Percentiles rank a stretch among this genome's conserved stretches.
Conservation (phyloP, 768 basidiomycete species). For the Termitomyces sp. region DNA sequence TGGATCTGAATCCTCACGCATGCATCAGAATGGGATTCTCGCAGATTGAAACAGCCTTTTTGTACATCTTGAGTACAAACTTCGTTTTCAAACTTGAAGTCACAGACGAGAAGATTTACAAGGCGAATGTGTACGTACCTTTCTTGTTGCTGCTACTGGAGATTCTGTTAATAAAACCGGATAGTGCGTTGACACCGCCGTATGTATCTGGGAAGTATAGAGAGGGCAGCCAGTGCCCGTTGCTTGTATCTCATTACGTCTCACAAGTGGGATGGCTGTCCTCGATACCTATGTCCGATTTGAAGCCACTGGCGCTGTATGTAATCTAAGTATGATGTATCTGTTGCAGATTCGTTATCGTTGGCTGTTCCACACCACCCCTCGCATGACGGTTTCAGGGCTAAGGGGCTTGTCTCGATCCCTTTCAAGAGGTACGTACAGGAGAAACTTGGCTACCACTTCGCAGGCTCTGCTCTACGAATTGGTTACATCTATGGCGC, state of each 20-base stretch:
- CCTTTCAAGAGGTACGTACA: too few relatives aligned
- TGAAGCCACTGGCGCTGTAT: too few relatives aligned
- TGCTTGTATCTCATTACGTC: conserved; percentile 41
- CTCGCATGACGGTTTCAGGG: background rate
- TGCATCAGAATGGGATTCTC: conserved; percentile 84
- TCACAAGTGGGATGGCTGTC: too few relatives aligned
- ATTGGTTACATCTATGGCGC: background rate
- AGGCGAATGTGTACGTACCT: conserved; percentile 57
- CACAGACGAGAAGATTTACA: conserved; percentile 49
- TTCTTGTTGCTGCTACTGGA: background rate
- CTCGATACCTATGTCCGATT: background rate
- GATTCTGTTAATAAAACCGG: background rate
- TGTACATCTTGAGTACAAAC: conserved; percentile 64
- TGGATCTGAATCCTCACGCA: conserved; percentile 49
- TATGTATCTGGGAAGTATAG: conserved; percentile 50
- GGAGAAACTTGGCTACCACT: too few relatives aligned
- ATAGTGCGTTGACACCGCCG: conserved; percentile 62
- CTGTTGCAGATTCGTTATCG: background rate
- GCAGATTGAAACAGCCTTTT: conserved; percentile 74
- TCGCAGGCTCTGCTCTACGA: background rate
- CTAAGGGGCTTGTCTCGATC: background rate
- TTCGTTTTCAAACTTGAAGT: conserved; percentile 62
- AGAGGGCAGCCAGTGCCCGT: conserved; percentile 61
- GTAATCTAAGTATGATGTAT: background rate
- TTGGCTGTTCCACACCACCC: background rate